Conservation (phyloP, 2,329 filamentous ascomycete genomes). For the Helotiales sp. region DNA sequence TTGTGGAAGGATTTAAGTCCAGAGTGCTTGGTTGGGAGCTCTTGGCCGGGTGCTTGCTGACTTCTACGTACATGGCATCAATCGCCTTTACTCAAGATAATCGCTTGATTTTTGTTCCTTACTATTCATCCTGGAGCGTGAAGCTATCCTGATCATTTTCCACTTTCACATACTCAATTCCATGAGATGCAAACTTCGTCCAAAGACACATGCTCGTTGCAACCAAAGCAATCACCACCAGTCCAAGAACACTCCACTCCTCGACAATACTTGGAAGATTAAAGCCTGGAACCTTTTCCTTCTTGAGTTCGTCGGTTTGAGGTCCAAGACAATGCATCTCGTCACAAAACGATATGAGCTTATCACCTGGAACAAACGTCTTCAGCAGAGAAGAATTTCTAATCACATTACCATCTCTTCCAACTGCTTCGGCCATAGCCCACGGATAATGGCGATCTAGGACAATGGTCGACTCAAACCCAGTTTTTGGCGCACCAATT, state of each 20-base stretch:
- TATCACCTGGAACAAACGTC: background rate
- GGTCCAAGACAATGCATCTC: background rate
- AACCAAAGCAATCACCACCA: background rate
- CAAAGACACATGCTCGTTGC: background rate
- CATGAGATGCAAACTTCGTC: background rate
- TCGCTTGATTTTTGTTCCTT: no score
- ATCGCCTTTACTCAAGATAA: no score
- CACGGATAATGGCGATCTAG: background rate
- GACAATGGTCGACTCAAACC: background rate
- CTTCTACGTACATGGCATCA: no score
- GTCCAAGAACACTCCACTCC: background rate
- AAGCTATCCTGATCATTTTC: background rate
- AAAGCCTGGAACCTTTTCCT: background rate
- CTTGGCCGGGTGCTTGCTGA: no score
- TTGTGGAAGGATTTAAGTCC: no score
- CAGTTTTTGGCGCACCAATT: background rate
- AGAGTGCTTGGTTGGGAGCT: no score
- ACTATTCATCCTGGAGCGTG: no score
- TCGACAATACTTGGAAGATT: background rate
- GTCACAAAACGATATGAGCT: background rate
- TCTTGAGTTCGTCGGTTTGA: background rate
- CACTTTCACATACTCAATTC: background rate
- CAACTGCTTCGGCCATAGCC: background rate
- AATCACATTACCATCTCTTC: background rate
- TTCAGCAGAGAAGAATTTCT: background rate